Percentiles rank a stretch among this genome's conserved stretches.
phyloP scores from a whole-genome alignment of 352 stramenopile genomes.

The Phytophthora sojae region DNA sequence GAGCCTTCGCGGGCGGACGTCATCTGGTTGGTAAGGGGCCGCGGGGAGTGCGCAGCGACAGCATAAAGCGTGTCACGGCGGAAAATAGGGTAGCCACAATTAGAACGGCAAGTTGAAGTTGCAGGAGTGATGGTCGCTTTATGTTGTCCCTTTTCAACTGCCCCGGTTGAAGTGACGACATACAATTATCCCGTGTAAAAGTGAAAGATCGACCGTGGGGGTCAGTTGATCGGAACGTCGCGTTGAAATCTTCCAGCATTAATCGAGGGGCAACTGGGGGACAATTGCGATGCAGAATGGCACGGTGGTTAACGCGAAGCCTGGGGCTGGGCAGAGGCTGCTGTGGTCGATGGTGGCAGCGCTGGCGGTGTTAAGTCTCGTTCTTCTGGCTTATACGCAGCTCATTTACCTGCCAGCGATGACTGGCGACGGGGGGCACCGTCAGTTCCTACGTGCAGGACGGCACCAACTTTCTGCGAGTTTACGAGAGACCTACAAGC shows the following conservation, averaged over 20 bases:
- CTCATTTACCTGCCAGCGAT: constrained; percentile 32
- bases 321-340: constrained; percentile 11
- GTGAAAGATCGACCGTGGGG: neutral
- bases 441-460: constrained; percentile 24
- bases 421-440: constrained; percentile 1
- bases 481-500: constrained; percentile 38
- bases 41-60: neutral
- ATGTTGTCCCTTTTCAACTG: constrained; percentile 3
- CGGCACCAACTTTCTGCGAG: constrained; percentile 2
- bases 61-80: neutral
- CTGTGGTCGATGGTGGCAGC: constrained; percentile 24
- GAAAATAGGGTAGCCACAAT: constrained; percentile 31
- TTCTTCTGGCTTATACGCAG: constrained; percentile 24
- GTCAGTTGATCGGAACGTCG: constrained; percentile 14
- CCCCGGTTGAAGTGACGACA: constrained; percentile 5
- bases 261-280: neutral
- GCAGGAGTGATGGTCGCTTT: constrained; percentile 20
- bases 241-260: constrained; percentile 12
- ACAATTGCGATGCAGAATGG: constrained; percentile 16
- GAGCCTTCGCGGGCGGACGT: constrained; percentile 18
- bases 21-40: constrained; percentile 5
- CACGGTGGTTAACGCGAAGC: constrained; percentile 5
- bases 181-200: neutral
- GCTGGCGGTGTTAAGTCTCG: constrained; percentile 18
- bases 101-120: constrained; percentile 30